Conservation (phyloP, 139 green algal species). For the Chlamydomonas schloesseri region DNA sequence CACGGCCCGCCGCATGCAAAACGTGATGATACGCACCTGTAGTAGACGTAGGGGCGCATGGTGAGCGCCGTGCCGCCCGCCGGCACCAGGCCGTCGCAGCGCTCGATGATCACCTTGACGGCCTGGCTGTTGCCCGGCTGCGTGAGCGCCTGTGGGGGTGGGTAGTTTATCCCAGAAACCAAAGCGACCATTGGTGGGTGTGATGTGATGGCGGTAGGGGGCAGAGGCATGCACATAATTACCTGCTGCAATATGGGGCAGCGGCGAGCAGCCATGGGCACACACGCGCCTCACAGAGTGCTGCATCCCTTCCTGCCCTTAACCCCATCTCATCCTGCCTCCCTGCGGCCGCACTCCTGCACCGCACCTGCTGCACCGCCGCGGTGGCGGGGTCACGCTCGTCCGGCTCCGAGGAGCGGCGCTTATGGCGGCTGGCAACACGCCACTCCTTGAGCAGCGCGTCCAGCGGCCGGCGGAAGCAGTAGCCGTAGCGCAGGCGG, state of each 20-base stretch:
- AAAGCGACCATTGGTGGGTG: too few relatives aligned
- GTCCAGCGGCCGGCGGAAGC: constrained; percentile 61
- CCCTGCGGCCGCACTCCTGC: too few relatives aligned
- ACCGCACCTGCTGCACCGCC: constrained; percentile 46
- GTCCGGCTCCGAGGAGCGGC: constrained; percentile 49
- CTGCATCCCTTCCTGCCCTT: too few relatives aligned
- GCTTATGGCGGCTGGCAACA: constrained; percentile 27
- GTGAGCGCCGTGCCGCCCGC: neutral
- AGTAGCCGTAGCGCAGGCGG: constrained; percentile 63
- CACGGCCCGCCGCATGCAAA: too few relatives aligned
- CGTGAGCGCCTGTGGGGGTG: constrained; percentile 10
- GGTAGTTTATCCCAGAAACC: neutral
- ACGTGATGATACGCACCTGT: too few relatives aligned
- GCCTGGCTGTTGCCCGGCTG: constrained; percentile 24
- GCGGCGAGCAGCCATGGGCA: too few relatives aligned
- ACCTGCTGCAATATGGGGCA: too few relatives aligned
- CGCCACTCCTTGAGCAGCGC: constrained; percentile 52
- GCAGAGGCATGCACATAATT: too few relatives aligned
- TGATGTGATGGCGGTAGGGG: too few relatives aligned
- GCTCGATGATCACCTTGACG: constrained; percentile 47
- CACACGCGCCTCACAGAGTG: too few relatives aligned
- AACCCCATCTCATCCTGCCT: too few relatives aligned
- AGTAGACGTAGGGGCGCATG: constrained; percentile 50
- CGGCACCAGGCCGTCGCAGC: constrained; percentile 36
- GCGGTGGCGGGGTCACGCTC: constrained; percentile 47